Evolutionary conservation across 2,329 filamentous ascomycete species (phyloP).

Genomic region (Ampelomyces quisqualis): DNA sequence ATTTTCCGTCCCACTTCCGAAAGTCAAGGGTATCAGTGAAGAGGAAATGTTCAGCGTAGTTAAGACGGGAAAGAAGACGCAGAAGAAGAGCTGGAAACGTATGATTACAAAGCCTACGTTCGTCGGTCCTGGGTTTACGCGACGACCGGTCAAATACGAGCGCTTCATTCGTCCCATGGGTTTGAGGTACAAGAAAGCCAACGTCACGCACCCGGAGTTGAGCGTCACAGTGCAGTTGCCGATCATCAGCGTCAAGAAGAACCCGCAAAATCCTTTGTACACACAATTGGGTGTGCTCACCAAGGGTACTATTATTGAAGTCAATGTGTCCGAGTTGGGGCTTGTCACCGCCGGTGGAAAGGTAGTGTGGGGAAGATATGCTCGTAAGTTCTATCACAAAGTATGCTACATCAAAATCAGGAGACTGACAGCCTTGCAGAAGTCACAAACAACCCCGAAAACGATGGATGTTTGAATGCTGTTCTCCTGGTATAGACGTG

Average conservation of each 20-base stretch:
- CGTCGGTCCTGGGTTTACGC: conserved; percentile 86
- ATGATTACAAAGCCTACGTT: conserved; percentile 83
- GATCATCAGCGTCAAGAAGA: conserved; percentile 70
- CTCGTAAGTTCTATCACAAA: conserved; percentile 18
- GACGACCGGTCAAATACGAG: conserved; percentile 76
- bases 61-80: conserved; percentile 82
- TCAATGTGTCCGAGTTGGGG: conserved; percentile 90
- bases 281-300: conserved; percentile 83
- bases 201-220: conserved; percentile 73
- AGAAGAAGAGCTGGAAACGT: conserved; percentile 78
- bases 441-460: conserved; percentile 43
- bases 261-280: conserved; percentile 84
- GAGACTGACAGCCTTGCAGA: conserved; percentile 8
- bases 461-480: conserved; percentile 44
- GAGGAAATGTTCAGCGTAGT: conserved; percentile 97
- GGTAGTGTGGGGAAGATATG: conserved; percentile 49
- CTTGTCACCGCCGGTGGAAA: conserved; percentile 89
- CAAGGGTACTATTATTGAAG: conserved; percentile 65
- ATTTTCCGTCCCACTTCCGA: conserved; percentile 88
- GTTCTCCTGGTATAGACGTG: conserved; percentile 36
- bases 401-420: not conserved
- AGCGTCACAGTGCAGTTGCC: conserved; percentile 82
- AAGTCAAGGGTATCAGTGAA: conserved; percentile 89
- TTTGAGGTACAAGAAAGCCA: conserved; percentile 76
- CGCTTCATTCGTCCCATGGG: conserved; percentile 55